Base-by-base conservation (phyloP, 1,284 basidiomycete species). In the Malassezia obtusa region DNA sequence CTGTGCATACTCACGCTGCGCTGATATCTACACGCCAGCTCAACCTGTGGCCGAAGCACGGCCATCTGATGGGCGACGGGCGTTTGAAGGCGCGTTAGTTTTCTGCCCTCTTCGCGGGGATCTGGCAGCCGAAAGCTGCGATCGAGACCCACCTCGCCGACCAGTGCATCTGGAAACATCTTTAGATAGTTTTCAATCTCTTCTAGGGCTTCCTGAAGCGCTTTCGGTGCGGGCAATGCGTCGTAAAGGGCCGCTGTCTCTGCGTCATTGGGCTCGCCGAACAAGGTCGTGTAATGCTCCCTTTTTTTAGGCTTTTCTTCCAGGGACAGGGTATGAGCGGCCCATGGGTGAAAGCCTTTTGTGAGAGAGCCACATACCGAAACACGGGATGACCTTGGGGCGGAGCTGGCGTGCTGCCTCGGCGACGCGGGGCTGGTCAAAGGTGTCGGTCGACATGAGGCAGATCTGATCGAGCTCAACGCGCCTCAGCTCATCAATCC, bases 131-230 rank as follows among this genome's bases (percentile, higher is more conserved):
- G 52, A 37, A 71, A 71, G 1, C 64, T 67, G 36, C 66, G 55
- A 49, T 71, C 69, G 14, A 71, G 50, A 3, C 69, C 69, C 0
- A 71, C 65, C 28, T 71, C 69, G 37, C 69, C 69, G 24, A 71
- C 33, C 9, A 70, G 48, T 10, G 69, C 67, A n/a, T 50, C 9
- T 0, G 67, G 65, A 36, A 61, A 60, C 2, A 32, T 36, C 12
- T 60, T 50, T 28, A 71, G 63, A 6, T 58, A 49, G 2, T 40
- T 39, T 14, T 57, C 49, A 1, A 68, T 50, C 9, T 54, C 50
- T 2, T 49, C 33, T 7, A 63, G 52, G 2, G 64, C 57, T 0
- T 50, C 45, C 4, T 28, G 2, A 5, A 71, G 52, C 19, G 67
- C 49, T 3, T 60, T 22, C 4, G 67, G 69, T 5, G 62, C 51